phyloP scores from a whole-genome alignment of 345 rosid genomes.

The Hypericum perforatum region DNA sequence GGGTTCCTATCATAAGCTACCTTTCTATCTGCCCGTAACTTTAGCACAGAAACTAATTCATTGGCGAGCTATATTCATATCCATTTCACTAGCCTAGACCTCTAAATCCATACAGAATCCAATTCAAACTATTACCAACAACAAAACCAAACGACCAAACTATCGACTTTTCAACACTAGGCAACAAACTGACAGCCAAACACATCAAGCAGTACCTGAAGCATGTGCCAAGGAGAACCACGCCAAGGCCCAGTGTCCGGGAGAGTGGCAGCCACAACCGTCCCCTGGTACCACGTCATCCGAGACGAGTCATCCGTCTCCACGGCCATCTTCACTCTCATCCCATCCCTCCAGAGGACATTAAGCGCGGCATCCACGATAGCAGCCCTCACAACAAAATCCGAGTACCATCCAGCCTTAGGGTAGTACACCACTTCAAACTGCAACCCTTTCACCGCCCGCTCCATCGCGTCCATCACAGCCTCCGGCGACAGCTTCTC shows the following conservation, averaged over 20 bases:
- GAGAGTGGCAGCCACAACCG: slow-evolving; percentile 28
- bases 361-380: slow-evolving; percentile 53
- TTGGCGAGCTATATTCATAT: too few relatives aligned
- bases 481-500: slow-evolving; percentile 40
- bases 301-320: slow-evolving; percentile 77
- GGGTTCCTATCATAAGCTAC: too few relatives aligned
- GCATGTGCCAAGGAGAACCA: slow-evolving; percentile 84
- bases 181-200: neutral
- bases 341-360: slow-evolving; percentile 47
- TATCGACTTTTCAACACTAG: neutral
- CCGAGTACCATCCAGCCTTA: slow-evolving; percentile 47
- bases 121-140: too few relatives aligned
- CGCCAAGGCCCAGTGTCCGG: slow-evolving; percentile 48
- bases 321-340: slow-evolving; percentile 68
- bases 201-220: slow-evolving; percentile 40
- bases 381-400: slow-evolving; percentile 72
- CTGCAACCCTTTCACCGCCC: slow-evolving; percentile 43
- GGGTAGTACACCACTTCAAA: slow-evolving; percentile 84
- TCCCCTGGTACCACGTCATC: slow-evolving; percentile 71
- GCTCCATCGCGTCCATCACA: slow-evolving; percentile 42
- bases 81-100: too few relatives aligned
- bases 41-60: too few relatives aligned
- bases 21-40: too few relatives aligned
- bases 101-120: too few relatives aligned
- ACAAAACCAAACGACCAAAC: neutral